Percentiles rank a stretch among this genome's conserved stretches.
phyloP scores from a whole-genome alignment of 768 basidiomycete genomes.

The Tephrocybe sp. region DNA sequence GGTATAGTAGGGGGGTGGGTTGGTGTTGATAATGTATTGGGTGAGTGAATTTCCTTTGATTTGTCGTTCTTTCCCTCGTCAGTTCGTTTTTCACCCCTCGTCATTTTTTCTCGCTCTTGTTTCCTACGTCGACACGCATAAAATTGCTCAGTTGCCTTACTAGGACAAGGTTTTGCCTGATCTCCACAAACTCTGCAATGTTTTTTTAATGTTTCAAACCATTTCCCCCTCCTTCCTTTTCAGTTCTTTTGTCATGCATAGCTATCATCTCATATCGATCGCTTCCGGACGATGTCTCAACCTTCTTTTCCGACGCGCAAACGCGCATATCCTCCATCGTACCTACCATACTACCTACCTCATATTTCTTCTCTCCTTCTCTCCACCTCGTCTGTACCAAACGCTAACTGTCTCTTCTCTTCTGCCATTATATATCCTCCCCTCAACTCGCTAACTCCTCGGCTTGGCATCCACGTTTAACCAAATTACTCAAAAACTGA shows the following conservation, averaged over 20 bases:
- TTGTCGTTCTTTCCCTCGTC: slow-evolving; percentile 3
- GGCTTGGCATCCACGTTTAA: too few relatives aligned
- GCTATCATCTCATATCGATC: too few relatives aligned
- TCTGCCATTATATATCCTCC: slow-evolving; percentile 4
- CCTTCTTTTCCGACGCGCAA: too few relatives aligned
- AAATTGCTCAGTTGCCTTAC: too few relatives aligned
- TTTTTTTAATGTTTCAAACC: too few relatives aligned
- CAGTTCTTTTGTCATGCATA: too few relatives aligned
- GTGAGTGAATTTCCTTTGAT: slow-evolving; percentile 17
- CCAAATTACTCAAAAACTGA: not conserved
- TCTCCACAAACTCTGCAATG: too few relatives aligned
- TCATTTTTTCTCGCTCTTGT: not conserved
- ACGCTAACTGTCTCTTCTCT: slow-evolving; percentile 12
- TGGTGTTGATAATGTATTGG: slow-evolving; percentile 55
- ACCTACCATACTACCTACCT: not conserved
- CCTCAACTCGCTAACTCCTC: not conserved
- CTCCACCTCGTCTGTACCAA: slow-evolving; percentile 2
- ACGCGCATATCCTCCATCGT: not conserved
- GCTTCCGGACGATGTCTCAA: too few relatives aligned
- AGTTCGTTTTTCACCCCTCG: not conserved
- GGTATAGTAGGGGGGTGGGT: slow-evolving; percentile 80
- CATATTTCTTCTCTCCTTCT: slow-evolving; percentile 12
- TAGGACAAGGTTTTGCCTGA: too few relatives aligned
- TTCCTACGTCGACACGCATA: not conserved
- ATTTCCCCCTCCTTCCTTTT: too few relatives aligned